Evolutionary conservation across 495 filamentous ascomycete genomes (phyloP), one percentile per base, ranked within the genome.

Genomic region (Trichoderma orchidacearum): DNA sequence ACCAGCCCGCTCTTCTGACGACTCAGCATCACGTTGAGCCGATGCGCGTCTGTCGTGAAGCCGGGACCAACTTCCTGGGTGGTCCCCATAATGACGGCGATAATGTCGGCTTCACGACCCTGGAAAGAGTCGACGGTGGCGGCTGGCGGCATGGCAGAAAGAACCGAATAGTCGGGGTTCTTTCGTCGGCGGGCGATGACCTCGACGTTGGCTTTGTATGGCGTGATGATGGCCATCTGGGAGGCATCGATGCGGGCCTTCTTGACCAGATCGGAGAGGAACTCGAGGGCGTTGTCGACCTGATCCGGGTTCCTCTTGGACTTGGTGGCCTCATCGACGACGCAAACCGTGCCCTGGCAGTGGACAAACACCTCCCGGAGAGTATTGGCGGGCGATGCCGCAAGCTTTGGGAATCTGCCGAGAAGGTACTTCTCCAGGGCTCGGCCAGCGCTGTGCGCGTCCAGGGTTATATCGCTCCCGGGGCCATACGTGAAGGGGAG

Each of bases 1-100:
- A 61, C 30, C 17, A 61, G 32, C 0, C 51, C 59, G 56, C 56
- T 52, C 25, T 29, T 51, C 25, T 58, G 55, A 5, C 59, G 56
- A n/a, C 56, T 58, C 38, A 56, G 23, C 35, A 53, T 51, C 30
- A 61, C 59, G 30, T 61, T 61, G 48, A 61, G 52, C 5, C 59
- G 55, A 12, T 52, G 30, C 21, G 28, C 7, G 28, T 58, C 48
- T 13, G 35, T 31, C 4, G 56, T 61, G 30, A 61, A 61, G 15
- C 59, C 59, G 2, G 59, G 59, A 5, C 59, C 59, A 11, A 29
- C 30, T 9, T 7, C 5, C 12, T 51, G 7, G 1, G 51, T 36
- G 18, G 59, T 61, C 13, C 59, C 59, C 38, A 61, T 55, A 25
- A 61, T 31, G 38, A 58, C 56, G n/a, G 55, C 25, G 30, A 48